Percentiles rank a stretch among this genome's conserved stretches.
These are phyloP conservation scores for Schizophyllum amplum DNA, from an alignment of 1,284 basidiomycete species.

Conservation along the genomic window DNA sequence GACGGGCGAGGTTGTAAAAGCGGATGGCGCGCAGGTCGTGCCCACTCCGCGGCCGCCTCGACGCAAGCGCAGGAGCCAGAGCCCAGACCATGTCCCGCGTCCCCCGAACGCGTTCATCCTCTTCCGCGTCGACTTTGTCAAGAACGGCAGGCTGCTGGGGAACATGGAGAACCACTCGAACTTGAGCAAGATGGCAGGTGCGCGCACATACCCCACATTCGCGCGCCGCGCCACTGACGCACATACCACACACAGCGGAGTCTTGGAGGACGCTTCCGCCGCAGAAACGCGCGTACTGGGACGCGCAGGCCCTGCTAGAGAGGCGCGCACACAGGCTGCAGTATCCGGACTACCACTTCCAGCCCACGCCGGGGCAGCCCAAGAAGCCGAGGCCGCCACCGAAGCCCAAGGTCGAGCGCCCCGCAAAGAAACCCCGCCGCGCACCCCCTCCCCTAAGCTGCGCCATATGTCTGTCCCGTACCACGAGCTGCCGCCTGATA, in stretches of 20 bases:
- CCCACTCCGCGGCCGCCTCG: no score
- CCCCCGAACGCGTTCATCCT: slow-evolving; percentile 16
- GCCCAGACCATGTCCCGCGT: slow-evolving; percentile 10
- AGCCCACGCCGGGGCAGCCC: background rate
- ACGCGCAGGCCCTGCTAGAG: background rate
- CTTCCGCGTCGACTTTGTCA: slow-evolving; percentile 13
- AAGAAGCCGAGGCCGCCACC: background rate
- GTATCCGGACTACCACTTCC: background rate
- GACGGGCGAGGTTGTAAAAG: background rate
- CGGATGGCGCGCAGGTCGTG: background rate
- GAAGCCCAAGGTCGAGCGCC: no score
- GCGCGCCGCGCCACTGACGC: background rate
- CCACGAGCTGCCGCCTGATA: background rate
- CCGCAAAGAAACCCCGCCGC: no score
- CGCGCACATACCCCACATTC: background rate
- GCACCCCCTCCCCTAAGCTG: background rate
- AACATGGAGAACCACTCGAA: background rate
- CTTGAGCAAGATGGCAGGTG: background rate
- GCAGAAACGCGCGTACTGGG: background rate
- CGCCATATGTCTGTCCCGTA: background rate
- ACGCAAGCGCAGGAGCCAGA: background rate
- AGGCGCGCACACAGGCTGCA: background rate
- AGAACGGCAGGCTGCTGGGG: background rate
- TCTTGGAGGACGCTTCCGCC: background rate
- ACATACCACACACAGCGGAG: background rate